Conservation (phyloP, 805 yeast species). For the Vanderwaltozyma tropicalis region DNA sequence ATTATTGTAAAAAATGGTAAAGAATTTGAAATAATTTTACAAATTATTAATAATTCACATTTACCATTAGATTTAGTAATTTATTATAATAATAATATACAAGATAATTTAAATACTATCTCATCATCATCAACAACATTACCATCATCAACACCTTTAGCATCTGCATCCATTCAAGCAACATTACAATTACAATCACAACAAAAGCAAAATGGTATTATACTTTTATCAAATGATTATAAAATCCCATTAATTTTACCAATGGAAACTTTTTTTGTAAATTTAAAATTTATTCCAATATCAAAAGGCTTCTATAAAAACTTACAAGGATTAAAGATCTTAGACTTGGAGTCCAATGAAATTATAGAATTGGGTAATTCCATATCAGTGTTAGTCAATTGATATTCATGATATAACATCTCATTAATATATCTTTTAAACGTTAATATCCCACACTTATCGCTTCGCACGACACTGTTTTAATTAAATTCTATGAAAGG, state of each 20-base stretch:
- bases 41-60: conserved; percentile 21
- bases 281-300: conserved; percentile 22
- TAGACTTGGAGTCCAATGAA: conserved; percentile 24
- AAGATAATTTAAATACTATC: conserved; percentile 1
- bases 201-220: too few species aligned
- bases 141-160: background rate
- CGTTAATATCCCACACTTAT: background rate
- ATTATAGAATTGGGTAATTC: conserved; percentile 23
- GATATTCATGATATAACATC: background rate
- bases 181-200: background rate
- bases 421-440: background rate
- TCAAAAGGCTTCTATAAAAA: conserved; percentile 24
- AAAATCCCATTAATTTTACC: conserved; percentile 23
- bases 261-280: conserved; percentile 20
- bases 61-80: conserved; percentile 20
- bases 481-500: too few species aligned
- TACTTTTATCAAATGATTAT: conserved; percentile 26
- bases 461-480: too few species aligned
- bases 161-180: background rate
- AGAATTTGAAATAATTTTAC: conserved; percentile 18
- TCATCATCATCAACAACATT: conserved; percentile 12
- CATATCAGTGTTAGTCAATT: conserved; percentile 19
- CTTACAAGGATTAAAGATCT: conserved; percentile 23
- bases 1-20: conserved; percentile 15
- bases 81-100: conserved; percentile 19